Conservation (phyloP, 2,329 filamentous ascomycete species). For the Aspergillus sergii region DNA sequence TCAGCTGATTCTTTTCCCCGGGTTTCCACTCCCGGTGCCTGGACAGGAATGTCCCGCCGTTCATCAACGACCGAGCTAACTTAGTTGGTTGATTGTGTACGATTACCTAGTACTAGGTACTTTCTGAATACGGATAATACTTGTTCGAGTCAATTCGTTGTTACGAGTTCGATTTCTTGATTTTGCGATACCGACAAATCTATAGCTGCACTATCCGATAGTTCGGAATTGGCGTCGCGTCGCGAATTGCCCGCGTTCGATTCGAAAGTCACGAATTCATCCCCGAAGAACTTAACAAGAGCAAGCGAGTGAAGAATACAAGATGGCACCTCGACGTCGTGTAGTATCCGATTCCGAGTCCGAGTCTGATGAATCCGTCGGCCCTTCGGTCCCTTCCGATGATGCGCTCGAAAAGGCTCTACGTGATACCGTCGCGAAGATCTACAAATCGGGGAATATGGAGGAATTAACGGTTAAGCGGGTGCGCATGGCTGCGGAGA, state of each 20-base stretch:
- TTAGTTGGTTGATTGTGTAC: not conserved
- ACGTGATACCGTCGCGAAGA: slow-evolving; percentile 40
- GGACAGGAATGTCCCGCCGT: not conserved
- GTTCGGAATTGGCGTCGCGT: not conserved
- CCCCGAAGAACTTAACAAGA: not conserved
- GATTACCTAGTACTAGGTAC: not conserved
- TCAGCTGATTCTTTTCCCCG: not conserved
- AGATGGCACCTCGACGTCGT: slow-evolving; percentile 33
- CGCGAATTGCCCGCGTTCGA: not conserved
- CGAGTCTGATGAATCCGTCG: slow-evolving; percentile 26
- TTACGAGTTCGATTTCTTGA: not conserved
- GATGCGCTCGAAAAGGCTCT: slow-evolving; percentile 39
- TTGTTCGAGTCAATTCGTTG: not conserved
- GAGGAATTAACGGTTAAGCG: slow-evolving; percentile 61
- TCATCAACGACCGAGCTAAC: too few relatives aligned
- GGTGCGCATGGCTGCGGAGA: slow-evolving; percentile 57
- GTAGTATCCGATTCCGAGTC: slow-evolving; percentile 36
- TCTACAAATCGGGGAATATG: slow-evolving; percentile 42
- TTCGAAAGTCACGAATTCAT: not conserved
- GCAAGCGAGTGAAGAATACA: not conserved
- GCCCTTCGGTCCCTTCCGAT: slow-evolving; percentile 32
- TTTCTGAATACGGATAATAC: not conserved
- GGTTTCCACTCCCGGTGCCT: not conserved
- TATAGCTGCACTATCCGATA: not conserved
- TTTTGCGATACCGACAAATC: not conserved